Conservation (phyloP, 192 early-diverging fungal genomes). For the Umbelopsis vinacea region DNA sequence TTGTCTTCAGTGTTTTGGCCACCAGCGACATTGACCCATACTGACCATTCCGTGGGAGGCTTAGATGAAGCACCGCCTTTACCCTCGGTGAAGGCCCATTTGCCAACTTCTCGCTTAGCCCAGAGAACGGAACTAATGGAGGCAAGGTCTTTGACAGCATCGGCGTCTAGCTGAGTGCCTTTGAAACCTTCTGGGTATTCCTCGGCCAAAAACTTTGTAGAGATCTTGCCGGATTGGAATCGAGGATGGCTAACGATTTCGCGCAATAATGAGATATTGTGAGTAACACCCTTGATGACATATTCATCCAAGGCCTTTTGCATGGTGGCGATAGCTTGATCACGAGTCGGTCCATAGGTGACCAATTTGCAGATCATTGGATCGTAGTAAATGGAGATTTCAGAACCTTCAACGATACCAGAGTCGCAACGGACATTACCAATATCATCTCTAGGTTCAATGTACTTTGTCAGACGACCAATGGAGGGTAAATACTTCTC, state of each 20-base stretch:
- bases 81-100: slow-evolving; percentile 52
- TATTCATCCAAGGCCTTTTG: slow-evolving; percentile 84
- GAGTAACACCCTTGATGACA: slow-evolving; percentile 93
- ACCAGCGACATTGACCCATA: slow-evolving; percentile 49
- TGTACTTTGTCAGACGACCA: slow-evolving; percentile 83
- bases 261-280: slow-evolving; percentile 92
- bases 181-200: slow-evolving; percentile 90
- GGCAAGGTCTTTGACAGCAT: slow-evolving; percentile 62
- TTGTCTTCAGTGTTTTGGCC: slow-evolving; percentile 48
- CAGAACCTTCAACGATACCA: slow-evolving; percentile 89
- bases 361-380: slow-evolving; percentile 95
- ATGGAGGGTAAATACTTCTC: slow-evolving; percentile 93
- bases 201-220: slow-evolving; percentile 86
- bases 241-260: slow-evolving; percentile 78
- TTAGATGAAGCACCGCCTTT: slow-evolving; percentile 39
- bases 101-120: slow-evolving; percentile 66
- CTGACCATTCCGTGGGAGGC: slow-evolving; percentile 49
- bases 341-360: slow-evolving; percentile 78
- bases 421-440: slow-evolving; percentile 88
- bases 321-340: slow-evolving; percentile 80
- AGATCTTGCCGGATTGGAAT: slow-evolving; percentile 76
- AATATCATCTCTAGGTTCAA: slow-evolving; percentile 66
- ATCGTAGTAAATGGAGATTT: slow-evolving; percentile 96
- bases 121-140: slow-evolving; percentile 68
- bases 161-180: slow-evolving; percentile 64